Evolutionary conservation across 2,329 filamentous ascomycete genomes (phyloP).

Genomic region (Fusarium beomiforme): DNA sequence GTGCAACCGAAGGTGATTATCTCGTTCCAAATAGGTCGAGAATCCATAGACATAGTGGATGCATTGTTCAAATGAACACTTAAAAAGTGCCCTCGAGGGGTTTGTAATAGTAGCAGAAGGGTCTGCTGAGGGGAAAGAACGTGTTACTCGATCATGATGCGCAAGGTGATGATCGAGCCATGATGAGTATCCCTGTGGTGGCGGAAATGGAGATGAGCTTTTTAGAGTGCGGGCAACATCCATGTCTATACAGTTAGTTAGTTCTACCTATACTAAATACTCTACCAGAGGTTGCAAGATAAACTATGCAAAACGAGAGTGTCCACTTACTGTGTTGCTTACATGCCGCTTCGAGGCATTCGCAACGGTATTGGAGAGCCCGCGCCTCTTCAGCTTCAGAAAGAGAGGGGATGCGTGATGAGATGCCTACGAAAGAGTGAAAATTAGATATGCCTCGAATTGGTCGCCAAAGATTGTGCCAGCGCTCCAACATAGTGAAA

Average conservation of each 20-base stretch:
- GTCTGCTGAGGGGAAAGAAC: slow-evolving; percentile 44
- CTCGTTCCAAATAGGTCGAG: slow-evolving; percentile 59
- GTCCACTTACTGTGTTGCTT: slow-evolving; percentile 49
- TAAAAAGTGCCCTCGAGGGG: slow-evolving; percentile 51
- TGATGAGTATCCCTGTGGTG: slow-evolving; percentile 58
- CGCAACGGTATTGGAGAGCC: slow-evolving; percentile 66
- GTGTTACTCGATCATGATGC: slow-evolving; percentile 59
- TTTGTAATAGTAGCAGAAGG: slow-evolving; percentile 4
- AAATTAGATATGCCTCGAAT: slow-evolving; percentile 26
- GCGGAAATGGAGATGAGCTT: slow-evolving; percentile 42
- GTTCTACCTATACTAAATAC: slow-evolving; percentile 5
- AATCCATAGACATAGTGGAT: slow-evolving; percentile 69
- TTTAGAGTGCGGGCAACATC: slow-evolving; percentile 47
- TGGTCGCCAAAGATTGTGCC: slow-evolving; percentile 4
- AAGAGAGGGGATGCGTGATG: slow-evolving; percentile 53
- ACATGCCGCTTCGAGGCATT: slow-evolving; percentile 65
- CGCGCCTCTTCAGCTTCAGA: slow-evolving; percentile 68
- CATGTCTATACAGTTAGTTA: slow-evolving; percentile 45
- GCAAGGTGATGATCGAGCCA: slow-evolving; percentile 65
- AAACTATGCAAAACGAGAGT: not conserved
- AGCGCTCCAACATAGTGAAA: slow-evolving; percentile 9
- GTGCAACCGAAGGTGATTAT: slow-evolving; percentile 61
- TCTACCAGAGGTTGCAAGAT: not conserved
- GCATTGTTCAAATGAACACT: slow-evolving; percentile 65
- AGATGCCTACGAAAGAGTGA: slow-evolving; percentile 37